Conservation (phyloP, 208 protist genomes). For the Leishmania guyanensis region DNA sequence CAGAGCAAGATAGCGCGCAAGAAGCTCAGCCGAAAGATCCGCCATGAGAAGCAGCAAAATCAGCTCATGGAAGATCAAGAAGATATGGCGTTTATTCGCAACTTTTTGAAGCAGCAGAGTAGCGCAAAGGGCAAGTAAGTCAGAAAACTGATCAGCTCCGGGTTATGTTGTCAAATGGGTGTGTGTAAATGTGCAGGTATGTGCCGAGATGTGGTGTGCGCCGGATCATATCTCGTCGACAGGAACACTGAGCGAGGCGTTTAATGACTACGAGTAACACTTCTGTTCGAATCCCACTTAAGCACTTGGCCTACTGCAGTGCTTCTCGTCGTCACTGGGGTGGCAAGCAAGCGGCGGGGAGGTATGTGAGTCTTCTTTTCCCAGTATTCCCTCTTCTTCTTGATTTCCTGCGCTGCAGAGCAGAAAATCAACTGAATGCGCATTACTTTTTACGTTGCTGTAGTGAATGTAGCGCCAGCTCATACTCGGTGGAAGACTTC, state of each 20-base stretch:
- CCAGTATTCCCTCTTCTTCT: neutral
- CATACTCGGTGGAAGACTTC: neutral
- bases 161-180: neutral
- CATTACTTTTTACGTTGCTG: neutral
- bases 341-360: neutral
- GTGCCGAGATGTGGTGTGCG: neutral
- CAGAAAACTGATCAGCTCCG: neutral
- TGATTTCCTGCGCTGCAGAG: neutral
- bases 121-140: conserved; percentile 12
- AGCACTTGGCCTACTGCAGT: neutral
- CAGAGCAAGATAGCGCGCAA: conserved; percentile 68
- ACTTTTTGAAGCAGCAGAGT: conserved; percentile 57
- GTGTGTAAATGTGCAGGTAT: neutral
- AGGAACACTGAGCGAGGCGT: neutral
- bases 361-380: neutral
- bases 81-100: conserved; percentile 69
- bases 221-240: neutral
- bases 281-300: neutral
- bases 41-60: conserved; percentile 28
- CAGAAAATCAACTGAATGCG: neutral
- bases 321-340: neutral
- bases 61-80: conserved; percentile 42
- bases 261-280: neutral
- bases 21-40: conserved; percentile 48
- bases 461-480: neutral